A percentile compares a stretch with the other conserved stretches of the same genome.
Conservation (phyloP, 208 protist species). For the Tritrichomonas foetus region DNA sequence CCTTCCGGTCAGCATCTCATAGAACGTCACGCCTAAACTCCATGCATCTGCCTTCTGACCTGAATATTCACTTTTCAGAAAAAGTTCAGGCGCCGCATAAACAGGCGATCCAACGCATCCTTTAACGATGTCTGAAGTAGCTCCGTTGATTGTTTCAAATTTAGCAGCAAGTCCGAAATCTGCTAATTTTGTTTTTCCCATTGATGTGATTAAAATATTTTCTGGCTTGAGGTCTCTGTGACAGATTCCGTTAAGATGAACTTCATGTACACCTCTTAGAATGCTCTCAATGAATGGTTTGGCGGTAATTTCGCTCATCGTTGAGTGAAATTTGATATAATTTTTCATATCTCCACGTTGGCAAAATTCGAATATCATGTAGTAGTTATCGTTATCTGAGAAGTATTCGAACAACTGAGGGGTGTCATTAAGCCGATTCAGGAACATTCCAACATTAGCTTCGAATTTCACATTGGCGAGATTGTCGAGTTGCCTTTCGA, state of each 20-base stretch:
- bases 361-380: background rate
- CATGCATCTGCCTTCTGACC: too few relatives aligned
- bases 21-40: too few relatives aligned
- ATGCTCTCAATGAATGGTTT: background rate
- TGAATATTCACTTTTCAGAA: too few relatives aligned
- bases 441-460: background rate
- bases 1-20: too few relatives aligned
- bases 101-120: background rate
- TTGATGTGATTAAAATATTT: background rate
- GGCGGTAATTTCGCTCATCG: background rate
- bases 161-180: background rate
- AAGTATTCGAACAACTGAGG: background rate
- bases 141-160: background rate
- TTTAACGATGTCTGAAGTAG: background rate
- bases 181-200: background rate
- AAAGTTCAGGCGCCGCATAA: conserved; percentile 6
- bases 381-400: background rate
- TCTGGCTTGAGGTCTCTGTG: conserved; percentile 1
- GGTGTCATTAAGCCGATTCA: background rate
- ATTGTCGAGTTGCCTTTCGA: background rate
- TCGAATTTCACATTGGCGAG: background rate
- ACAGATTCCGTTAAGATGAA: background rate
- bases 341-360: background rate
- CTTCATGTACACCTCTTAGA: background rate
- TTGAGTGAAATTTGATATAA: background rate